Evolutionary conservation across 208 protist species (phyloP).

Genomic region (Crithidia brevicula): DNA sequence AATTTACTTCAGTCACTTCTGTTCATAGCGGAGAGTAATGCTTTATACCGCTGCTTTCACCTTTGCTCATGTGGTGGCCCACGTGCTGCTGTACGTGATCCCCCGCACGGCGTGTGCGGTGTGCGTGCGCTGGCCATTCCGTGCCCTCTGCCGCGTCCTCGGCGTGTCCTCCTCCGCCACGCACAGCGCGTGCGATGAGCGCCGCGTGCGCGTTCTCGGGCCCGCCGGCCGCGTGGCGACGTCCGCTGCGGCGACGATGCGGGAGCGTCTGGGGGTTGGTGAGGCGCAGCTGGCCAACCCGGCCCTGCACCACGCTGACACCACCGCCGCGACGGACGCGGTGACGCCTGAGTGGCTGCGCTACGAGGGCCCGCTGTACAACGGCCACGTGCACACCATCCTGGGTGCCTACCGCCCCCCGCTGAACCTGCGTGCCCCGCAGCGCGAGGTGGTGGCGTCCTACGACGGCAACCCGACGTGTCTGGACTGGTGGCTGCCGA

Average conservation of each 20-base stretch:
- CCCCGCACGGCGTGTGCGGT: conserved; percentile 32
- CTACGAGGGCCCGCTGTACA: conserved; percentile 63
- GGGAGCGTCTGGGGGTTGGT: conserved; percentile 19
- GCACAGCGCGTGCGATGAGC: conserved; percentile 16
- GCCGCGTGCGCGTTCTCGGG: conserved; percentile 22
- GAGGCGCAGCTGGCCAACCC: conserved; percentile 25
- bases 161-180: conserved; percentile 3
- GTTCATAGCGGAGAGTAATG: too few relatives aligned
- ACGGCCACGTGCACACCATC: conserved; percentile 64
- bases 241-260: background rate
- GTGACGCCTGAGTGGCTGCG: conserved; percentile 7
- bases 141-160: conserved; percentile 17
- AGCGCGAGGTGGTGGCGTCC: conserved; percentile 41
- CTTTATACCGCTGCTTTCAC: conserved; percentile 28
- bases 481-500: conserved; percentile 56
- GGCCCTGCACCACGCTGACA: conserved; percentile 1
- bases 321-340: background rate
- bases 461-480: conserved; percentile 67
- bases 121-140: conserved; percentile 38
- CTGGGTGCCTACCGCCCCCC: conserved; percentile 44
- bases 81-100: too few relatives aligned
- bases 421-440: conserved; percentile 21
- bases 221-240: conserved; percentile 1
- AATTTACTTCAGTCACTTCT: too few relatives aligned
- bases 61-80: conserved; percentile 36